These are phyloP conservation scores for Claviceps spartinae DNA, from an alignment of 2,329 filamentous ascomycete genomes.

Conservation along the genomic window DNA sequence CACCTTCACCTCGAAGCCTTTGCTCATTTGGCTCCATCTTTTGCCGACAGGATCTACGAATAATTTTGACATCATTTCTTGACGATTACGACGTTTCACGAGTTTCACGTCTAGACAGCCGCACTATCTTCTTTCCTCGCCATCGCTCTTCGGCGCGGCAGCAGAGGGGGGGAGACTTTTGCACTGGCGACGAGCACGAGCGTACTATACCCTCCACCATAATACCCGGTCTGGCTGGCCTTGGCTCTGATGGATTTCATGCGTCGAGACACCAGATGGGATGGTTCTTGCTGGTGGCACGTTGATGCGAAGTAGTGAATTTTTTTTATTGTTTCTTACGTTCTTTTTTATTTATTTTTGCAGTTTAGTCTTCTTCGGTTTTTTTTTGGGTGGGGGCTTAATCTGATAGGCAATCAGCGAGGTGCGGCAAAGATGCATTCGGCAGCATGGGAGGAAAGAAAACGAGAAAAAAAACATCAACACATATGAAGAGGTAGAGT, in stretches of 20 bases:
- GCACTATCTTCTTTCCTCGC: slow-evolving; percentile 19
- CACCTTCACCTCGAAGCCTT: slow-evolving; percentile 11
- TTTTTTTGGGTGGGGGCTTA: neutral
- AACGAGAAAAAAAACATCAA: neutral
- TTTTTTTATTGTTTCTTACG: neutral
- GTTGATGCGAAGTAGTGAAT: slow-evolving; percentile 1
- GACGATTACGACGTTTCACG: slow-evolving; percentile 34
- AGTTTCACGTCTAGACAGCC: slow-evolving; percentile 33
- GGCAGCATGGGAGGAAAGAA: neutral
- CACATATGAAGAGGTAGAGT: neutral
- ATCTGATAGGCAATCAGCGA: neutral
- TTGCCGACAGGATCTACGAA: slow-evolving; percentile 7
- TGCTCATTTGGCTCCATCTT: slow-evolving; percentile 1
- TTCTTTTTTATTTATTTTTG: neutral
- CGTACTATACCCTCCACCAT: slow-evolving; percentile 27
- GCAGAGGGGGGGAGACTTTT: slow-evolving; percentile 15
- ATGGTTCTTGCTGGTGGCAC: neutral
- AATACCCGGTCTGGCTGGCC: slow-evolving; percentile 23
- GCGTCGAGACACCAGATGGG: neutral
- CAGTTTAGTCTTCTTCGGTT: neutral
- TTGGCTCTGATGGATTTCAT: slow-evolving; percentile 16
- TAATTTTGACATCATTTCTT: slow-evolving; percentile 15
- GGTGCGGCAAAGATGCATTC: neutral
- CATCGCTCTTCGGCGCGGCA: slow-evolving; percentile 16
- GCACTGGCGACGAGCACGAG: slow-evolving; percentile 24